phyloP scores from a whole-genome alignment of 768 basidiomycete genomes.

The Phlebiopsis gigantea region DNA sequence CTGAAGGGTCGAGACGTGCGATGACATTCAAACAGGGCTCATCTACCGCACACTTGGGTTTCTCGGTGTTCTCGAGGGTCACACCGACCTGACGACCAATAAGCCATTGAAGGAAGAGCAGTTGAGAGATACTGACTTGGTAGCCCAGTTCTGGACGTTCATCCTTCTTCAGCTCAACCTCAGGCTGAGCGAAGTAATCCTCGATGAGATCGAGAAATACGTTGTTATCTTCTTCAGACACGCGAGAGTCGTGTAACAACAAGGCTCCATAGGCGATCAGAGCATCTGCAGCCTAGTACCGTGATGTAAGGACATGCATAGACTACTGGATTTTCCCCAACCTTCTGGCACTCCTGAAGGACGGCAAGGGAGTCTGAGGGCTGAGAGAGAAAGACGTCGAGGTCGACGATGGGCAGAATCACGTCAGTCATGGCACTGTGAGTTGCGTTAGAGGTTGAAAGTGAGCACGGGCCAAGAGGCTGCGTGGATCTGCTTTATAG shows the following conservation, averaged over 20 bases:
- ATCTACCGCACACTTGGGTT: constrained; percentile 79
- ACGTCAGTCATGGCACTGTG: constrained; percentile 30
- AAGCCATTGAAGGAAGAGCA: background rate
- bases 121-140: constrained; percentile 61
- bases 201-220: constrained; percentile 86
- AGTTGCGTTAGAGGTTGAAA: background rate
- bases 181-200: constrained; percentile 84
- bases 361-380: constrained; percentile 42
- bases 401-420: constrained; percentile 69
- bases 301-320: background rate
- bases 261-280: constrained; percentile 84
- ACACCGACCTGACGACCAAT: constrained; percentile 54
- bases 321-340: constrained; percentile 13
- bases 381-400: constrained; percentile 61
- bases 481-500: constrained; percentile 1
- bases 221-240: constrained; percentile 75
- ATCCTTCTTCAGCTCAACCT: constrained; percentile 59
- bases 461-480: background rate
- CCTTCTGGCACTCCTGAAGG: constrained; percentile 63
- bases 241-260: constrained; percentile 79
- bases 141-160: constrained; percentile 83
- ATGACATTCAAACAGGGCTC: constrained; percentile 82
- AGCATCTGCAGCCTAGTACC: constrained; percentile 68
- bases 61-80: constrained; percentile 95
- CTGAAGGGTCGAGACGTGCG: constrained; percentile 62